Base-by-base conservation (phyloP, 257 asterid genomes). In the Plantago major region DNA sequence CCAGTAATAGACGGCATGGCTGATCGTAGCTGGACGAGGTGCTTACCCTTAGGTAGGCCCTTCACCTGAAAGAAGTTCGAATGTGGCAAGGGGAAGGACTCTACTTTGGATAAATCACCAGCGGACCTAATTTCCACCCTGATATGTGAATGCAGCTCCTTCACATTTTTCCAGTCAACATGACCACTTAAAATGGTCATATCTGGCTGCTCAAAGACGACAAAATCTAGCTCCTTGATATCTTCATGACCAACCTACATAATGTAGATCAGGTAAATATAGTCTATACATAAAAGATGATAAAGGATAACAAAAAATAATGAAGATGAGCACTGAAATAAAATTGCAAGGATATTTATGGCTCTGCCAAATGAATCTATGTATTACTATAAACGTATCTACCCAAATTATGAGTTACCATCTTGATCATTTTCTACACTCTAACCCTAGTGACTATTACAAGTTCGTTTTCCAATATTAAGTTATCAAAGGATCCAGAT, bases 51-150 rank as follows among this genome's bases (percentile, higher is more conserved):
- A 15, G 95, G 94, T 70, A 91, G 79, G 84, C 81, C 95, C 79
- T 84, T 91, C 87, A 86, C 92, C 86, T 84, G 95, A 74, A 91
- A 91, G 79, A 84, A 88, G 81, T 88, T 88, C 38, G 98, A 88
- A 51, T 84, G 58, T 44, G 98, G 96, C 87, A 91, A 73, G n/a
- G 96, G 98, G 69, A 88, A 79, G 65, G 94, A 81, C 68, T 74
- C 92, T 26, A 83, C 85, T 79, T 81, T 88, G 0, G 86, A 80
- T 14, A 84, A 89, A 43, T 89, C 91, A 65, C 68, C 71, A 38
- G 73, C 85, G 38, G 90, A 86, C 64, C 77, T 84, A 42, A 91
- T 84, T 72, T 91, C 95, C 68, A 91, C 96, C 68, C 68, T 77
- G 73, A 91, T 79, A 62, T 78, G 85, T 37, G 95, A 74, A 68